Base-by-base conservation (phyloP, 495 filamentous ascomycete species). In the Ascodesmis nigricans region DNA sequence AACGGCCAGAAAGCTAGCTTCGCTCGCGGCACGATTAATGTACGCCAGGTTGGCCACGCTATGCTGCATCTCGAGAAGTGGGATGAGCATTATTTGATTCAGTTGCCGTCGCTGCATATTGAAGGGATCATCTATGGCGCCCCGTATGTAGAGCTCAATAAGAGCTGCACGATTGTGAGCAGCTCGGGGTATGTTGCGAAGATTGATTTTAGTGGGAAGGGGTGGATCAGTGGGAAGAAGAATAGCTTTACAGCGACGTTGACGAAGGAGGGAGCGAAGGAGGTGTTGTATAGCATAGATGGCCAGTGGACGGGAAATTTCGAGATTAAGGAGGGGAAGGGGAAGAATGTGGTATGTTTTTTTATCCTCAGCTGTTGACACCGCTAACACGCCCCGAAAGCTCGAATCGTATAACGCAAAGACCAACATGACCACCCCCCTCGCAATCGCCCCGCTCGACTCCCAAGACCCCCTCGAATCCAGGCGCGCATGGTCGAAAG, bases 1-100 rank as follows among this genome's bases (percentile, higher is more conserved):
- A 92, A 93, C 45, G 90, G 78, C n/a, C 90, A 93, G 49, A 95
- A 92, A 54, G 87, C 82, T 4, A 81, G 75, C 15, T 92, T 95
- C 53, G 76, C 75, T 20, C 73, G 75, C 40, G 42, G 48, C 31
- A 90, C 84, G 7, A 93, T 97, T 55, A 72, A 84, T 44, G 73
- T 97, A 51, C 90, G 87, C 58, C 84, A 95, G 61, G 75, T 93
- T 54, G 87, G 87, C 35, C 84, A 95, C 47, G 82, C 84, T n/a
- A 47, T 58, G 14, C 34, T 57, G 18, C 58, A 58, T 38, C 42
- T 68, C 30, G 61, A 65, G 22, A 33, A 45, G 16, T 62, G 55
- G 36, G 53, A 57, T 11, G 65, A 69, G 43, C 53, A 62, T 32
- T 64, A 46, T 50, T 58, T 95, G 40, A 92, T 97, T 55, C 91